Conservation (phyloP, 169 alveolate species). For the Fabrea salina region DNA sequence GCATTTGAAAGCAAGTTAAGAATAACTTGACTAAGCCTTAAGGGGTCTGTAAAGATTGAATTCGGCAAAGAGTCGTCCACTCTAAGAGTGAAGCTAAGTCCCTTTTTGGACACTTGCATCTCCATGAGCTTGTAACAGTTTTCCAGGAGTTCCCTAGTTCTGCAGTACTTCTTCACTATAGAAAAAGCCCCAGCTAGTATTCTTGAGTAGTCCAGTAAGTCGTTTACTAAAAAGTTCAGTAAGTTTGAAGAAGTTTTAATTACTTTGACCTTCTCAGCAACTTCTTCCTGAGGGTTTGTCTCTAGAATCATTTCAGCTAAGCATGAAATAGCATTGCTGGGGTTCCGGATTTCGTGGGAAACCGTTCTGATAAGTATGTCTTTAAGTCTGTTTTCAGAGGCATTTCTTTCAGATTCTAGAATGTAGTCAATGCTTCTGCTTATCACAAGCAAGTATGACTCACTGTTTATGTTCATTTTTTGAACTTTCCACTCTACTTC, state of each 20-base stretch:
- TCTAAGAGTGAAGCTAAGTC: background rate
- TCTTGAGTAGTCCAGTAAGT: constrained; percentile 17
- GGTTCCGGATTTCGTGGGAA: constrained; percentile 24
- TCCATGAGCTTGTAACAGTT: background rate
- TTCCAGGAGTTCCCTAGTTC: background rate
- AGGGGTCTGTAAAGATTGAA: background rate
- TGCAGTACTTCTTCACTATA: background rate
- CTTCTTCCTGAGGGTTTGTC: background rate
- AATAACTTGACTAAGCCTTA: background rate
- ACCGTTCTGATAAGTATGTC: background rate
- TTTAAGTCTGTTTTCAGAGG: background rate
- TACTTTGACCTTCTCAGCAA: background rate
- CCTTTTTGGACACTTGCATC: constrained; percentile 4
- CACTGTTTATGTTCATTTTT: too few species aligned
- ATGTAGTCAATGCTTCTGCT: background rate
- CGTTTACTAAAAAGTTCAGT: background rate
- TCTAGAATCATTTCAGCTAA: background rate
- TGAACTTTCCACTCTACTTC: too few species aligned
- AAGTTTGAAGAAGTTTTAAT: background rate
- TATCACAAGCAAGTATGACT: background rate
- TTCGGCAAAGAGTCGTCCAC: background rate
- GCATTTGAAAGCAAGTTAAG: constrained; percentile 17
- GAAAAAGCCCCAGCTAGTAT: background rate
- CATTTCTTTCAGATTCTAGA: background rate
- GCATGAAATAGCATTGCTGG: background rate